Percentiles rank a stretch among this genome's conserved stretches.
These are phyloP conservation scores for Alternaria sp. DNA, from an alignment of 2,329 filamentous ascomycete genomes.

Conservation along the genomic window DNA sequence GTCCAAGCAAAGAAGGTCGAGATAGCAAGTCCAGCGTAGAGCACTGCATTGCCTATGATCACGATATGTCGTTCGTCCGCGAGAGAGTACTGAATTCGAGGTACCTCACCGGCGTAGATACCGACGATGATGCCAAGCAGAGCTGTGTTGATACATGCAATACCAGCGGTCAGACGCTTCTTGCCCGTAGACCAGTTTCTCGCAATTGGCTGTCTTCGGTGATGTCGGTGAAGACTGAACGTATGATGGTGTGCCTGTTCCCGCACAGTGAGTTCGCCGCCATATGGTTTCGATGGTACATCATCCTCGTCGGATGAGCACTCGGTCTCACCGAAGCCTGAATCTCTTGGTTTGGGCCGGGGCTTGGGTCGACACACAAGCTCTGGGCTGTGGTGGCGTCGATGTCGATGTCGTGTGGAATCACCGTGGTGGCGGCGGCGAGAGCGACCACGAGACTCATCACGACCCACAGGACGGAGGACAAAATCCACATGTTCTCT, in stretches of 20 bases:
- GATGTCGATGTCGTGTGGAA: conserved; percentile 11
- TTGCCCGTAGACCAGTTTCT: conserved; percentile 72
- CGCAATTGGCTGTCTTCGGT: conserved; percentile 70
- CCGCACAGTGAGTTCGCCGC: conserved; percentile 27
- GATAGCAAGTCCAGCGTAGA: conserved; percentile 74
- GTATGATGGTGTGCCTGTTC: conserved; percentile 42
- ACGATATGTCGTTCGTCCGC: conserved; percentile 71
- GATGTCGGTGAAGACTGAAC: conserved; percentile 52
- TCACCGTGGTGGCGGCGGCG: conserved; percentile 15
- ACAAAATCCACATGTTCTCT: conserved; percentile 42
- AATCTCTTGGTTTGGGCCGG: conserved; percentile 6
- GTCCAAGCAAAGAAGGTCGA: conserved; percentile 77
- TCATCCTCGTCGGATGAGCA: conserved; percentile 30
- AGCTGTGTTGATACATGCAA: conserved; percentile 76
- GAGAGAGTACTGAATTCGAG: conserved; percentile 79
- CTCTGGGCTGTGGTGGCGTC: conserved; percentile 11
- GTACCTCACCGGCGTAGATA: conserved; percentile 77
- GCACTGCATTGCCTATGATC: conserved; percentile 75
- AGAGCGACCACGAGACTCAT: conserved; percentile 34
- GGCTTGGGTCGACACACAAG: conserved; percentile 8
- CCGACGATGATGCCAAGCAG: conserved; percentile 74
- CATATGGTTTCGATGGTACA: conserved; percentile 16
- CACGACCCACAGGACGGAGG: conserved; percentile 32
- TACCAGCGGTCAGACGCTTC: conserved; percentile 71
- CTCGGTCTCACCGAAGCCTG: conserved; percentile 18